Conservation (phyloP, 768 basidiomycete species). For the Xerocomellus intermedius region DNA sequence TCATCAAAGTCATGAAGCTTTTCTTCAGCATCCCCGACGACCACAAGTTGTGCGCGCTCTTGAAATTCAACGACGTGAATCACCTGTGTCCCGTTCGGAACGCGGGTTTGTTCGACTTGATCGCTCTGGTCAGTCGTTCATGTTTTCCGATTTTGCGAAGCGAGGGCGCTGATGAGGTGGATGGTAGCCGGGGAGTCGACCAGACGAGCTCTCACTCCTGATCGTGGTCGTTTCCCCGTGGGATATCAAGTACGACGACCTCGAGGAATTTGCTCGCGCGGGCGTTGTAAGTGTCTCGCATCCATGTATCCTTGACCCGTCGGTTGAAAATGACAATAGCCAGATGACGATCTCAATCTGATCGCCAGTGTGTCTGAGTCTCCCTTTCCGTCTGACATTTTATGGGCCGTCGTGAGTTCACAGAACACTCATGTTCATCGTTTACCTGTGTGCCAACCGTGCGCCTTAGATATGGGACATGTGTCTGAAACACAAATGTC, state of each 20-base stretch:
- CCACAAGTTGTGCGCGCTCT: not conserved
- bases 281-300: conserved; percentile 3
- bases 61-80: conserved; percentile 7
- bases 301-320: not conserved
- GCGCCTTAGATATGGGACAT: conserved; percentile 15
- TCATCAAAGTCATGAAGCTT: not conserved
- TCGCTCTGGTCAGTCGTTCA: not conserved
- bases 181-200: not conserved
- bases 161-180: not conserved
- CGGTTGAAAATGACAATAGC: not conserved
- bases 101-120: conserved; percentile 7
- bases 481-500: conserved; percentile 9
- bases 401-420: conserved; percentile 14
- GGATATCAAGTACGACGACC: conserved; percentile 4
- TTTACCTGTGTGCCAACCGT: not conserved
- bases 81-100: conserved; percentile 1
- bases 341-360: conserved; percentile 4
- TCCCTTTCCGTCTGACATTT: conserved; percentile 1
- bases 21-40: not conserved
- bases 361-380: not conserved
- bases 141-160: not conserved
- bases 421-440: no score
- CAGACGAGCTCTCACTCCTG: not conserved
- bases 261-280: not conserved
- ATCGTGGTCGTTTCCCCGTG: conserved; percentile 1